Conservation (phyloP, 768 basidiomycete genomes). For the Tulasnella sp. region DNA sequence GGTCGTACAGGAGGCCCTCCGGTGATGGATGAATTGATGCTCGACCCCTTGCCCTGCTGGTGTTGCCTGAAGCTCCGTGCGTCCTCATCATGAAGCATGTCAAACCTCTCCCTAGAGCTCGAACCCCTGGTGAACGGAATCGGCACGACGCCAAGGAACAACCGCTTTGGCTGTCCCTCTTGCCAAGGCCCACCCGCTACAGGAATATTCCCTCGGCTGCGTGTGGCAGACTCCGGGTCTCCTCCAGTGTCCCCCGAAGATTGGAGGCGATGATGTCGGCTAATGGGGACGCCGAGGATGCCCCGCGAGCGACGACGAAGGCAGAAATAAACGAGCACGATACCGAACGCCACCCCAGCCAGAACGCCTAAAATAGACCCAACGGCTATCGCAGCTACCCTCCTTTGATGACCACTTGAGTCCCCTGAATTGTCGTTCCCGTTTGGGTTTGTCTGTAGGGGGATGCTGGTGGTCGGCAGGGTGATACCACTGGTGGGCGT, state of each 20-base stretch:
- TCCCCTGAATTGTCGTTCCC: not conserved
- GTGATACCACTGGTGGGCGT: not conserved
- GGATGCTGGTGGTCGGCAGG: too few species aligned
- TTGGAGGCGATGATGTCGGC: not conserved
- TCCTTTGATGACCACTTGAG: conserved; percentile 15
- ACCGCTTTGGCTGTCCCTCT: not conserved
- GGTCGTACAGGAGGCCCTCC: conserved; percentile 21
- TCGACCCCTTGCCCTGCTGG: not conserved
- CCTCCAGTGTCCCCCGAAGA: conserved; percentile 3
- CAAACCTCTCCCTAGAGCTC: conserved; percentile 10
- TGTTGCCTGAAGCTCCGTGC: conserved; percentile 23
- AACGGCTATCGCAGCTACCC: conserved; percentile 43
- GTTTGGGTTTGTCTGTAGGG: not conserved
- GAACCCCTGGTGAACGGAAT: conserved; percentile 1
- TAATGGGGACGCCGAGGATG: not conserved
- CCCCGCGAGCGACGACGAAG: conserved; percentile 12
- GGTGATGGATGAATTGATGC: not conserved
- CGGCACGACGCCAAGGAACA: not conserved
- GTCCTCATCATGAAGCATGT: conserved; percentile 29
- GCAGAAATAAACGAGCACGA: conserved; percentile 34
- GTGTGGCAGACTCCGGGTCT: conserved; percentile 1
- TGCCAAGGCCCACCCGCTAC: not conserved
- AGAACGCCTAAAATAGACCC: conserved; percentile 52
- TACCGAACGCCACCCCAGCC: conserved; percentile 37
- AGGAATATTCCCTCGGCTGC: conserved; percentile 3